Evolutionary conservation across 805 yeast species (phyloP), one percentile per base, ranked within the genome.

Genomic region (Cyberlindnera euphorbiiphila): DNA sequence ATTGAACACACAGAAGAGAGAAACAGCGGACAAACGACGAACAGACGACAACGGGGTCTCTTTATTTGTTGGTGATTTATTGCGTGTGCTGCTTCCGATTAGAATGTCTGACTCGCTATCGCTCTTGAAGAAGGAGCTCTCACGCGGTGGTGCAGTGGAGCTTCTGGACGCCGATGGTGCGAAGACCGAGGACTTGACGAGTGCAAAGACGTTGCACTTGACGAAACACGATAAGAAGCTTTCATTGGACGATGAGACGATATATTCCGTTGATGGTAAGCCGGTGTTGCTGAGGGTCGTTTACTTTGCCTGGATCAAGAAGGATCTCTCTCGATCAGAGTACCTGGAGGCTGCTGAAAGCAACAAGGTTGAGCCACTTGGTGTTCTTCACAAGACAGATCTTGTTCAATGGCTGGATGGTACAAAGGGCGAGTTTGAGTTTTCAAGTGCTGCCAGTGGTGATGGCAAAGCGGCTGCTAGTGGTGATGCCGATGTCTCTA

Each of bases 321-420:
- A 74, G 42, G 85, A 84, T 37, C 69, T 84, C 19, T 73, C 81
- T 26, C 81, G 88, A 30, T 81, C 96, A 10, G 95, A 86, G 37
- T 89, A 91, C 57, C 73, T 87, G 42, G 72, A 78, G 9, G 79
- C 75, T 25, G 85, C 96, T 46, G 81, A 77, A 51, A 72, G 70
- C 34, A 64, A 72, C 26, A 71, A 74, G 3, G 70, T 91, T 23
- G 69, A 77, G 3, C 85, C 85, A 45, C 74, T 91, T 56, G 78
- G 85, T 40, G 89, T 91, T 55, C 62, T 85, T 56, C 95, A 87
- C 51, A 79, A 94, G 61, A 80, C 87, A 8, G 96, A 91, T 56
- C 70, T 91, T 43, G 70, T 82, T 37, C 74, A 85, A 21, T 89
- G 93, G 88, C 69, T 91, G 35, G 73, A 72, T 42, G 96, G 96